Conservation (phyloP, 331 rosid genomes). For the Rosa hybrid region DNA sequence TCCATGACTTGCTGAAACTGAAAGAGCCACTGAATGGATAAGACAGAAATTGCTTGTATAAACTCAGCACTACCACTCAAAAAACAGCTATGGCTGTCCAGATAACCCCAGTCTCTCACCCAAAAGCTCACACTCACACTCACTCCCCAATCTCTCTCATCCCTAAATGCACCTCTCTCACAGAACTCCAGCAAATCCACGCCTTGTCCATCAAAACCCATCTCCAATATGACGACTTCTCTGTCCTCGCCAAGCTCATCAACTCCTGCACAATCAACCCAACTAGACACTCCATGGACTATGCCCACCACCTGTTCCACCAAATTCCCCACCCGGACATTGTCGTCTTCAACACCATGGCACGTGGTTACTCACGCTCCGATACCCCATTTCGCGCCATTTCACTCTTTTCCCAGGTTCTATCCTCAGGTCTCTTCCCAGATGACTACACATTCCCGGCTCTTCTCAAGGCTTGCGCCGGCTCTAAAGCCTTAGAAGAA, state of each 20-base stretch:
- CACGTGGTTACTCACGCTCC: constrained; percentile 69
- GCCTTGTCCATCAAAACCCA: constrained; percentile 73
- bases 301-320: constrained; percentile 62
- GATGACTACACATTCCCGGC: constrained; percentile 81
- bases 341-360: constrained; percentile 62
- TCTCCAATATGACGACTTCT: constrained; percentile 44
- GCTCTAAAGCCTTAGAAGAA: constrained; percentile 60
- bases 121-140: constrained; percentile 34
- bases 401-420: constrained; percentile 36
- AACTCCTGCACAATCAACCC: constrained; percentile 53
- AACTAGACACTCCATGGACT: constrained; percentile 42
- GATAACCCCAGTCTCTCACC: constrained; percentile 35
- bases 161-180: constrained; percentile 64
- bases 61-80: background rate
- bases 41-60: background rate
- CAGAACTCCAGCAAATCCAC: constrained; percentile 71
- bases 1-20: too few species aligned
- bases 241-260: constrained; percentile 58
- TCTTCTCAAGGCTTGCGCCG: constrained; percentile 75
- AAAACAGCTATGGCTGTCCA: constrained; percentile 48
- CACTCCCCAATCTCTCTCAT: constrained; percentile 51
- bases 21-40: too few species aligned
- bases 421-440: constrained; percentile 51
- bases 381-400: constrained; percentile 55
- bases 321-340: constrained; percentile 66